These are phyloP conservation scores for Hymenoscyphus scutula DNA, from an alignment of 2,329 filamentous ascomycete species.

Conservation along the genomic window DNA sequence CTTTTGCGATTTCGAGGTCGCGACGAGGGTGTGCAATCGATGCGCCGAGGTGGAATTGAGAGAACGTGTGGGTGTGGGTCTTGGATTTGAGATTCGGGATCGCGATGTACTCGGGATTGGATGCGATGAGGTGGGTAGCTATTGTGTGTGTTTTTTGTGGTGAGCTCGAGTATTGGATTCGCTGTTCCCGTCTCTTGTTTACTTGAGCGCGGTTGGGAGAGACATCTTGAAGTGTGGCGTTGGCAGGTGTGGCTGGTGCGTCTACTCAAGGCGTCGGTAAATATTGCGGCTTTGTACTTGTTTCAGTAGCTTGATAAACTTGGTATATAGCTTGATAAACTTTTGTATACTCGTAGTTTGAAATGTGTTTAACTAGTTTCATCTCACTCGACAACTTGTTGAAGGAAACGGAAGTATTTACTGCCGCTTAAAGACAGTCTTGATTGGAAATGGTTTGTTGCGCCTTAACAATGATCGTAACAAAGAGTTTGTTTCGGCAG, in stretches of 20 bases:
- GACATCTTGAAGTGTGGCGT: background rate
- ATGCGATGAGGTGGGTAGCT: background rate
- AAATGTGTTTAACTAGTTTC: too few relatives aligned
- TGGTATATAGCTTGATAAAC: too few relatives aligned
- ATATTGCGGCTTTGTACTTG: too few relatives aligned
- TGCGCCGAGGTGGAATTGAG: background rate
- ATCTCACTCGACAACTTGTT: too few relatives aligned
- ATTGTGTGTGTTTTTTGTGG: background rate
- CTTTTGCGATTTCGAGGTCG: constrained; percentile 1
- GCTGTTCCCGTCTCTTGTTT: background rate
- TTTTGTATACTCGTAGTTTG: too few relatives aligned
- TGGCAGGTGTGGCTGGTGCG: background rate
- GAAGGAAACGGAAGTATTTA: too few relatives aligned
- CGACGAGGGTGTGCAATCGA: background rate
- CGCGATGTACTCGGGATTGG: background rate
- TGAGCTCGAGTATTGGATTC: background rate
- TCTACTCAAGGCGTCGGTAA: background rate
- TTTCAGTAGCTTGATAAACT: too few relatives aligned
- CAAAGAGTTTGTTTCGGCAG: too few relatives aligned
- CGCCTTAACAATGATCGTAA: too few relatives aligned
- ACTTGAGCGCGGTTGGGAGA: background rate
- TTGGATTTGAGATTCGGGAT: background rate
- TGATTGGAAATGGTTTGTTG: too few relatives aligned
- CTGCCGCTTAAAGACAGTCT: too few relatives aligned
- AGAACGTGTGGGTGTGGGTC: background rate